phyloP scores from a whole-genome alignment of 495 filamentous ascomycete genomes.

The Lentithecium fluviatile region DNA sequence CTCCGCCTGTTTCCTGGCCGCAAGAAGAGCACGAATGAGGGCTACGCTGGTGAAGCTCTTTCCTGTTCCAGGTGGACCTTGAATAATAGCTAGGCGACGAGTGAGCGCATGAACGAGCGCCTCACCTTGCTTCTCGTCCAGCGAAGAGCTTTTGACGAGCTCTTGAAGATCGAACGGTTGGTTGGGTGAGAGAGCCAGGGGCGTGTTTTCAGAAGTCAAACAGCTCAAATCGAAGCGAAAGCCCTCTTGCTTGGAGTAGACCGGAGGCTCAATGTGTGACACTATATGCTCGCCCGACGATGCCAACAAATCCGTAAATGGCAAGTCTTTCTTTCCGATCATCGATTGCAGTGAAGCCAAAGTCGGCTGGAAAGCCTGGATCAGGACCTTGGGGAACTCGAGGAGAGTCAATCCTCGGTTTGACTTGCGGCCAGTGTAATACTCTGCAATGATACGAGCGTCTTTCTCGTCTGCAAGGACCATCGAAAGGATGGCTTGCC shows the following conservation, averaged over 20 bases:
- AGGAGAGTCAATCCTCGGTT: slow-evolving; percentile 45
- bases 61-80: slow-evolving; percentile 81
- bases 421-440: not conserved
- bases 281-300: slow-evolving; percentile 35
- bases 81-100: slow-evolving; percentile 61
- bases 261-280: slow-evolving; percentile 49
- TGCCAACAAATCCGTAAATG: slow-evolving; percentile 60
- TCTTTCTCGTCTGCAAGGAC: not conserved
- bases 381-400: slow-evolving; percentile 69
- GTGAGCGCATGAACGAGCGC: slow-evolving; percentile 59
- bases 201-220: not conserved
- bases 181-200: not conserved
- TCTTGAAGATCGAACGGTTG: slow-evolving; percentile 2
- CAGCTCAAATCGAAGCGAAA: slow-evolving; percentile 24
- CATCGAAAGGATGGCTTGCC: too few relatives aligned
- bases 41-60: slow-evolving; percentile 65
- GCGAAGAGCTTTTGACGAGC: slow-evolving; percentile 33
- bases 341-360: slow-evolving; percentile 65
- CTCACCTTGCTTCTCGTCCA: slow-evolving; percentile 59
- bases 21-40: slow-evolving; percentile 59
- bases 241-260: slow-evolving; percentile 51
- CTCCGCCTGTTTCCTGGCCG: slow-evolving; percentile 53
- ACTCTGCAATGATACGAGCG: not conserved
- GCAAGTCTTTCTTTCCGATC: slow-evolving; percentile 49
- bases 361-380: slow-evolving; percentile 65